phyloP scores from a whole-genome alignment of 1,139 yeast genomes.

The Protomyces inundatus region DNA sequence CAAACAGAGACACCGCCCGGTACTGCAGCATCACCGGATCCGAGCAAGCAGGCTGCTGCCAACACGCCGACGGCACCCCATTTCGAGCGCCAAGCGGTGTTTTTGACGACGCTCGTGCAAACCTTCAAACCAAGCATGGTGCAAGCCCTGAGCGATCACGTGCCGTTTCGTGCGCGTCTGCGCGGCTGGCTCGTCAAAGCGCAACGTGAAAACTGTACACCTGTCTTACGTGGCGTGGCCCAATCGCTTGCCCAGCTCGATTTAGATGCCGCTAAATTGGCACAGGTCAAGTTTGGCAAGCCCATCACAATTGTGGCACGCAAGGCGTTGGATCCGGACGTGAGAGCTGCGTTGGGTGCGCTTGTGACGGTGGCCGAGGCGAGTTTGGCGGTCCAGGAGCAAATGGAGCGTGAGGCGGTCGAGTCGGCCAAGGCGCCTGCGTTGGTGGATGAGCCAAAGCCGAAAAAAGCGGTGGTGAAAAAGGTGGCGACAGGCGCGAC shows the following conservation, averaged over 20 bases:
- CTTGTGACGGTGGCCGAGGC: conserved; percentile 5
- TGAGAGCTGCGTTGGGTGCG: conserved; percentile 1
- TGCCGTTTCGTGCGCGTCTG: conserved; percentile 14
- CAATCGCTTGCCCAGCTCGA: conserved; percentile 10
- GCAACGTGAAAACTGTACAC: conserved; percentile 5
- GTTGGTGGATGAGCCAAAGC: conserved; percentile 6
- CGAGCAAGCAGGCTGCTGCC: background rate
- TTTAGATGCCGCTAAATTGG: conserved; percentile 6
- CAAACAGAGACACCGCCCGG: background rate
- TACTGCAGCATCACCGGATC: background rate
- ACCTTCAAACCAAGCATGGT: background rate
- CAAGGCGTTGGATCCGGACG: conserved; percentile 8
- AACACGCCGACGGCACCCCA: background rate
- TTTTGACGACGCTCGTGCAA: background rate
- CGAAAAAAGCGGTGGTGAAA: background rate
- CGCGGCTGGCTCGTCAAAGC: conserved; percentile 24
- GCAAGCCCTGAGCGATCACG: conserved; percentile 5
- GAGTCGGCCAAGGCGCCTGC: conserved; percentile 12
- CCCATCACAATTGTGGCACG: conserved; percentile 17
- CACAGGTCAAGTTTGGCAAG: conserved; percentile 22
- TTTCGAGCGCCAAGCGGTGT: background rate
- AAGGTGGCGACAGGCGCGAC: background rate
- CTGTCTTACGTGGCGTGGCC: conserved; percentile 6
- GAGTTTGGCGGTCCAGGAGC: background rate
- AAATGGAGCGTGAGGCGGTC: conserved; percentile 1